phyloP scores from a whole-genome alignment of 257 asterid species.

The Echites panduratus region DNA sequence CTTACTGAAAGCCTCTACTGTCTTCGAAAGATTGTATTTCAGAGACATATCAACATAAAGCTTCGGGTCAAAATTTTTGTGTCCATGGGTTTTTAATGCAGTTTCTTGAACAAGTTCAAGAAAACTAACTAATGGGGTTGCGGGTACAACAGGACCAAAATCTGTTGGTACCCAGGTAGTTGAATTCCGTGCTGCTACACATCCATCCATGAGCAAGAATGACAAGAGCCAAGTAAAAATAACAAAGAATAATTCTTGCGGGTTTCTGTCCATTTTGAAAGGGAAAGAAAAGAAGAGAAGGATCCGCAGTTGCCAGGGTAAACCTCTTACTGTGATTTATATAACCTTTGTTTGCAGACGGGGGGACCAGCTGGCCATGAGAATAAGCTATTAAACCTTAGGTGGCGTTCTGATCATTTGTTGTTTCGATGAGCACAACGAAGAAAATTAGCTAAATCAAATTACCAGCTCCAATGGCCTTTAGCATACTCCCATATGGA shows the following conservation, averaged over 20 bases:
- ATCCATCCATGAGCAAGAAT: slow-evolving; percentile 11
- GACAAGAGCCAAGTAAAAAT: slow-evolving; percentile 14
- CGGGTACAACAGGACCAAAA: slow-evolving; percentile 45
- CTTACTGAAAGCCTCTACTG: slow-evolving; percentile 34
- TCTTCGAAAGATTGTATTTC: slow-evolving; percentile 34
- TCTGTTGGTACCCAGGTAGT: slow-evolving; percentile 23
- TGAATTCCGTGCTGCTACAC: slow-evolving; percentile 1
- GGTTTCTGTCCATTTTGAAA: slow-evolving; percentile 13
- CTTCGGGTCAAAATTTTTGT: slow-evolving; percentile 61
- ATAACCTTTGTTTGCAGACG: not conserved
- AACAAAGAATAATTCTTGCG: not conserved
- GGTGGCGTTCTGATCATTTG: not conserved
- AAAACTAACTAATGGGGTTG: slow-evolving; percentile 51
- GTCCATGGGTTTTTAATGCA: slow-evolving; percentile 53
- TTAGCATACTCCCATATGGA: not conserved
- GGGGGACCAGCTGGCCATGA: slow-evolving; percentile 5
- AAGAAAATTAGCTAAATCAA: no score
- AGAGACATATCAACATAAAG: slow-evolving; percentile 68
- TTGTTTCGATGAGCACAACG: not conserved
- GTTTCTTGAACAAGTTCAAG: slow-evolving; percentile 57
- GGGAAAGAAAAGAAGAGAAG: not conserved
- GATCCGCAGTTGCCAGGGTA: not conserved
- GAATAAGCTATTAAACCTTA: not conserved
- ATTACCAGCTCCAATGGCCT: not conserved
- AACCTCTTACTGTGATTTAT: not conserved